Conservation (phyloP, 1,284 basidiomycete genomes). For the Irpex rosettiformis region DNA sequence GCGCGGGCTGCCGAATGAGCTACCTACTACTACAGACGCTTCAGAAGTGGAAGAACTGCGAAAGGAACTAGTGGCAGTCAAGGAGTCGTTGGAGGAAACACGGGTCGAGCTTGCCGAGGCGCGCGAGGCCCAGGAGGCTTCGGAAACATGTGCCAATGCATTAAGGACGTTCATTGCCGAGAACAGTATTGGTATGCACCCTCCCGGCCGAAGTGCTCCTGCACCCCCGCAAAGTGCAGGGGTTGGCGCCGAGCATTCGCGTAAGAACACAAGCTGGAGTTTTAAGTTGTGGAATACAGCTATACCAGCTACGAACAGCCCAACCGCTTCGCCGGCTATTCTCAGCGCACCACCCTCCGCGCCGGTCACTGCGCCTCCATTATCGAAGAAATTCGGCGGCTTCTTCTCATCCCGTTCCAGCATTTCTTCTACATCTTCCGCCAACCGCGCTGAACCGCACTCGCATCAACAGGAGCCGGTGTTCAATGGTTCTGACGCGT, state of each 20-base stretch:
- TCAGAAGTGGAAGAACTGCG: conserved; percentile 51
- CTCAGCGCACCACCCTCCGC: conserved; percentile 22
- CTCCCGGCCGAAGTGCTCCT: conserved; percentile 21
- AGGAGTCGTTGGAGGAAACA: conserved; percentile 58
- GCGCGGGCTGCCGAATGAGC: conserved; percentile 38
- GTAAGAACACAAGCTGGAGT: conserved; percentile 25
- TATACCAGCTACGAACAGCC: conserved; percentile 17
- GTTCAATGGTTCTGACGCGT: conserved; percentile 33
- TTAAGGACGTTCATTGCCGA: conserved; percentile 84
- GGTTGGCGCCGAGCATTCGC: neutral
- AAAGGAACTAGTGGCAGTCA: conserved; percentile 56
- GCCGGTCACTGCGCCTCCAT: conserved; percentile 28
- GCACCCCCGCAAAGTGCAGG: conserved; percentile 17
- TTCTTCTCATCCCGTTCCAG: conserved; percentile 61
- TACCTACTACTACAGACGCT: conserved; percentile 20
- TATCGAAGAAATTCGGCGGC: conserved; percentile 61
- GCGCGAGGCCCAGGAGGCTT: conserved; percentile 81
- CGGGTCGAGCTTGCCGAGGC: conserved; percentile 70
- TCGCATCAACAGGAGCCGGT: conserved; percentile 27
- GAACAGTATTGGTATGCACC: conserved; percentile 51
- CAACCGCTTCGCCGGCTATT: conserved; percentile 18
- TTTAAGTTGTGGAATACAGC: conserved; percentile 57
- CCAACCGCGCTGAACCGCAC: conserved; percentile 15
- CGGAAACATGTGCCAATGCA: conserved; percentile 80
- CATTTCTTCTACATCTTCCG: conserved; percentile 40